Conservation (phyloP, 129 eudicot species). For the Rutidosis leptorrhynchoides region DNA sequence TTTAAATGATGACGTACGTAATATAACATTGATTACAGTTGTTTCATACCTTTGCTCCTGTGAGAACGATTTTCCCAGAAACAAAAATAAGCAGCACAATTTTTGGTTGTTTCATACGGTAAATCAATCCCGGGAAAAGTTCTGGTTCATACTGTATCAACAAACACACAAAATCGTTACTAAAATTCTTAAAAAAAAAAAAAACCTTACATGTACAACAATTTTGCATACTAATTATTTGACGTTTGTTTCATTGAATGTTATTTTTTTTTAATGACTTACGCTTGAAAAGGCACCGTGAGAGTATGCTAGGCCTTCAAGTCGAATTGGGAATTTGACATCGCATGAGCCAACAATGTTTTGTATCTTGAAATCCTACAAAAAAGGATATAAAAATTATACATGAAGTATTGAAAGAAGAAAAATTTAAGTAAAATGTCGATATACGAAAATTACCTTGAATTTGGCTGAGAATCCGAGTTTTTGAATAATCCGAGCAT, state of each 20-base stretch:
- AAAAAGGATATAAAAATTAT: neutral
- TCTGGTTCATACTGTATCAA: constrained; percentile 75
- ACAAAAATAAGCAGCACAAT: constrained; percentile 79
- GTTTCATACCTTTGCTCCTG: constrained; percentile 76
- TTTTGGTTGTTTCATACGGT: constrained; percentile 89
- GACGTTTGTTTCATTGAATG: neutral
- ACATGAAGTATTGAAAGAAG: neutral
- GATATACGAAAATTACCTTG: constrained; percentile 42
- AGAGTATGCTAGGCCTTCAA: constrained; percentile 77
- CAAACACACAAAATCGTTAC: neutral
- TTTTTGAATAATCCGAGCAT: constrained; percentile 88
- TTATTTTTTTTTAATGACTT: constrained; percentile 16
- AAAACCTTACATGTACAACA: neutral
- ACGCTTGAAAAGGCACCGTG: constrained; percentile 90
- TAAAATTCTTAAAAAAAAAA: neutral
- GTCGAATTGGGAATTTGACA: constrained; percentile 84
- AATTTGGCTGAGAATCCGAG: constrained; percentile 81
- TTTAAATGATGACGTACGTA: neutral
- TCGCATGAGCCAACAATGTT: constrained; percentile 92
- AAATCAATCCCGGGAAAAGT: constrained; percentile 81
- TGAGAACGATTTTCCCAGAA: constrained; percentile 84
- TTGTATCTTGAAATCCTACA: constrained; percentile 87
- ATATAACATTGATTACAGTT: neutral
- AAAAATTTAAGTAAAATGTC: neutral
- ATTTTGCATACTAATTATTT: neutral